Base-by-base conservation (phyloP, 176 grass and related monocot species). In the Areca catechu region DNA sequence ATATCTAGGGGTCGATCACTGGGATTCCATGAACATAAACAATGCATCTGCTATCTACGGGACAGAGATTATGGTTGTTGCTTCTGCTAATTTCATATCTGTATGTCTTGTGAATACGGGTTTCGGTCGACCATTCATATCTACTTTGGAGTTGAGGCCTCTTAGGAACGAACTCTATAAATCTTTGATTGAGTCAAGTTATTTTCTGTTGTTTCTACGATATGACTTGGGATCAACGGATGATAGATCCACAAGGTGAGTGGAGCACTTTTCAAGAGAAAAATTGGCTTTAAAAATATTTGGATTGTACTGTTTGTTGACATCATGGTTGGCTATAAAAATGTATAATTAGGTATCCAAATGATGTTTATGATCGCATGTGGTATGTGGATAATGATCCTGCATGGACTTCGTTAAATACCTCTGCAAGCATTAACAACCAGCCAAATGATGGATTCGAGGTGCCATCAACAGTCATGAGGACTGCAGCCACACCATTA, bases 71-170 rank as follows among this genome's bases (percentile, higher is more conserved):
- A 78, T 81, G 29, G 29, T 50, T 58, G 51, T 77, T 2, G 69
- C 81, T 62, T 64, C 74, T 51, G 6, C 25, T 16, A 51, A 78
- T 51, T 80, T 77, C 57, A 50, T 89, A 60, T 69, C 76, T 60
- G 70, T 81, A 58, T 89, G 86, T 47, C 54, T 89, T 20, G 70
- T 81, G 4, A 67, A 75, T 18, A 84, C 28, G 56, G 64, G 73
- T 15, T 62, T 19, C 1, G 85, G 80, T 16, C 72, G 60, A 62
- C 80, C 85, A 10, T 84, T 84, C 61, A 89, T 89, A 16, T 84
- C 80, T 37, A 24, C 16, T 9, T 18, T 89, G 49, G 69, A 75
- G 7, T 69, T 84, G 60, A 84, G 85, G 51, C 54, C 54, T 58
- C 29, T 89, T 20, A 21, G 24, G 60, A 21, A 0, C 50, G 37